Percentiles rank a stretch among this genome's conserved stretches.
These are phyloP conservation scores for Solanum microdontum DNA, from an alignment of 257 asterid species.

Conservation along the genomic window DNA sequence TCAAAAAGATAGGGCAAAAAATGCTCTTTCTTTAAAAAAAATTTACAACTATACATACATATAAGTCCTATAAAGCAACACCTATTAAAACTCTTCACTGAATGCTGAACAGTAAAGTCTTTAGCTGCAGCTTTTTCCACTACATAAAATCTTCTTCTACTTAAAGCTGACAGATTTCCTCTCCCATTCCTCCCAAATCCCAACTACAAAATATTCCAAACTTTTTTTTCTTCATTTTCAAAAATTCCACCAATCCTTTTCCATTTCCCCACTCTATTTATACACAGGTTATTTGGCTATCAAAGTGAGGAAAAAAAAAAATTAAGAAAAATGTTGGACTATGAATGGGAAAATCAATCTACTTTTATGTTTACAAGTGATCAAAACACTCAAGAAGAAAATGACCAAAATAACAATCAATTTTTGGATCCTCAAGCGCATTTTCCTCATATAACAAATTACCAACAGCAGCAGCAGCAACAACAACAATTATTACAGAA, in stretches of 20 bases:
- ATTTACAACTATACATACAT: background rate
- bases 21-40: background rate
- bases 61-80: slow-evolving; percentile 6
- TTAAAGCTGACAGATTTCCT: slow-evolving; percentile 69
- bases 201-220: slow-evolving; percentile 3
- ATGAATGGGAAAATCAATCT: slow-evolving; percentile 82
- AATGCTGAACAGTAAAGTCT: slow-evolving; percentile 22
- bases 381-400: slow-evolving; percentile 33
- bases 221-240: slow-evolving; percentile 27
- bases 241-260: background rate
- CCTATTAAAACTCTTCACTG: slow-evolving; percentile 3
- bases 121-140: slow-evolving; percentile 41
- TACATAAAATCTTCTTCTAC: slow-evolving; percentile 45
- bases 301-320: background rate
- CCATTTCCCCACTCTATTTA: background rate
- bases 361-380: slow-evolving; percentile 54
- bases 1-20: slow-evolving; percentile 3
- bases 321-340: slow-evolving; percentile 53
- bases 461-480: background rate
- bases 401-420: slow-evolving; percentile 34
- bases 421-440: slow-evolving; percentile 46
- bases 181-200: slow-evolving; percentile 1
- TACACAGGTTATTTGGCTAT: background rate
- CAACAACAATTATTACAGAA: slow-evolving; percentile 13
- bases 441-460: slow-evolving; percentile 14